phyloP scores from a whole-genome alignment of 371 early-diverging fungal species.

The Mucor circinelloides region DNA sequence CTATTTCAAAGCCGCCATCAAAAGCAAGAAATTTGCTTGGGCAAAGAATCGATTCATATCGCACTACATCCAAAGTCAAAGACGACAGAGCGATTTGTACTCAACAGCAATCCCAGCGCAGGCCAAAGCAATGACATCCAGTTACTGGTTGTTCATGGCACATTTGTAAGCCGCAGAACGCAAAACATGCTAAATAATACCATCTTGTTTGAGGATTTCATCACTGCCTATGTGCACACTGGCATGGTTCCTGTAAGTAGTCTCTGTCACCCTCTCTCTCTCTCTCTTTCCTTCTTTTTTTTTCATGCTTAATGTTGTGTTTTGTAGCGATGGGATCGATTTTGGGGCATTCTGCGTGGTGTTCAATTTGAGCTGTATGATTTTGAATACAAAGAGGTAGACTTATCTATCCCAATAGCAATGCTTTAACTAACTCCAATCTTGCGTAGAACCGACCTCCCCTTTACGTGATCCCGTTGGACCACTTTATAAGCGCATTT shows the following conservation, averaged over 20 bases:
- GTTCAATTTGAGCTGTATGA: conserved; percentile 36
- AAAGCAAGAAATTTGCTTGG: conserved; percentile 24
- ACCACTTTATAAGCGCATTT: conserved; percentile 27
- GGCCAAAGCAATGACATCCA: conserved; percentile 24
- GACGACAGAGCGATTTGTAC: conserved; percentile 23
- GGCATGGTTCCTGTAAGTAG: conserved; percentile 30
- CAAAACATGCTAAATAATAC: conserved; percentile 30
- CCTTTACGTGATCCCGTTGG: conserved; percentile 25
- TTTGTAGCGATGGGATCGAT: conserved; percentile 32
- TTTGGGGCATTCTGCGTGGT: conserved; percentile 39
- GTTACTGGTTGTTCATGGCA: conserved; percentile 31
- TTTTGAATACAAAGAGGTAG: conserved; percentile 38
- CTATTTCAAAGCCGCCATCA: conserved; percentile 14
- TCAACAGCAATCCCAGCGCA: conserved; percentile 15
- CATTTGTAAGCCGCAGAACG: conserved; percentile 26
- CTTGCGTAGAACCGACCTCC: conserved; percentile 29
- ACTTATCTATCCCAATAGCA: too few relatives aligned
- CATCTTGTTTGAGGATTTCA: conserved; percentile 29
- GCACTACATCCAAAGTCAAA: conserved; percentile 22
- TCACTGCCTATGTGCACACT: conserved; percentile 30
- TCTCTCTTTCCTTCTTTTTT: too few relatives aligned
- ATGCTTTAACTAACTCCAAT: too few relatives aligned
- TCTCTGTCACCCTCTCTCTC: neutral
- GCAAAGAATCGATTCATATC: conserved; percentile 19
- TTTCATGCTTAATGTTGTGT: neutral